A percentile compares a stretch with the other conserved stretches of the same genome.
These are phyloP conservation scores for Teratosphaeria viscida DNA, from an alignment of 2,329 filamentous ascomycete species.

Conservation along the genomic window DNA sequence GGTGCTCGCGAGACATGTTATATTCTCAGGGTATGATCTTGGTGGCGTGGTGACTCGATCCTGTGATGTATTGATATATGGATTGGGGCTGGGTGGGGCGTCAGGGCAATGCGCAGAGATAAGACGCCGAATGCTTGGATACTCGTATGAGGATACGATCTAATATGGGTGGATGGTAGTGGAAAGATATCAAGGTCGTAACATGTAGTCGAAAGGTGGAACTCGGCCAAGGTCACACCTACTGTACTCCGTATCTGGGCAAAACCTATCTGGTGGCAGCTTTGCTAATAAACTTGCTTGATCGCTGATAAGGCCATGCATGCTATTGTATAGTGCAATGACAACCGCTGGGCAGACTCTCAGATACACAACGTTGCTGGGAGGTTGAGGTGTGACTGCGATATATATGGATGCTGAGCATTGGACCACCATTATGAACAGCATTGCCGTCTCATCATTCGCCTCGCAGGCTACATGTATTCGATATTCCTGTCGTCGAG, in stretches of 20 bases:
- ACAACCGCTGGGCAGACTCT: no score
- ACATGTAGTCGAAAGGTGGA: neutral
- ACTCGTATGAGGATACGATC: neutral
- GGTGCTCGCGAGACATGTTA: constrained; percentile 12
- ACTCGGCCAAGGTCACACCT: neutral
- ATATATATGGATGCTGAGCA: no score
- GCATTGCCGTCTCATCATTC: no score
- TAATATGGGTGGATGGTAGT: neutral
- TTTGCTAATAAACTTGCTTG: no score
- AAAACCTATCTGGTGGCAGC: neutral
- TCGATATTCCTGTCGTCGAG: no score
- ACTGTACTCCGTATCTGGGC: neutral
- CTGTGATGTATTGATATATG: neutral
- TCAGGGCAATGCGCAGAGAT: no score
- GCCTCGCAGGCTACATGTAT: no score
- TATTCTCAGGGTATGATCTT: neutral
- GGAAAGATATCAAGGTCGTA: neutral
- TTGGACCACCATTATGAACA: no score
- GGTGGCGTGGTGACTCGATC: neutral
- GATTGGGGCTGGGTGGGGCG: neutral
- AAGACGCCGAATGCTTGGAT: neutral
- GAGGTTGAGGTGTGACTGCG: no score
- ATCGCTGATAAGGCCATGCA: no score
- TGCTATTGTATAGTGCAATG: no score
- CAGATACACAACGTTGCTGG: no score